Base-by-base conservation (phyloP, 495 filamentous ascomycete genomes). In the Neurospora sp. region DNA sequence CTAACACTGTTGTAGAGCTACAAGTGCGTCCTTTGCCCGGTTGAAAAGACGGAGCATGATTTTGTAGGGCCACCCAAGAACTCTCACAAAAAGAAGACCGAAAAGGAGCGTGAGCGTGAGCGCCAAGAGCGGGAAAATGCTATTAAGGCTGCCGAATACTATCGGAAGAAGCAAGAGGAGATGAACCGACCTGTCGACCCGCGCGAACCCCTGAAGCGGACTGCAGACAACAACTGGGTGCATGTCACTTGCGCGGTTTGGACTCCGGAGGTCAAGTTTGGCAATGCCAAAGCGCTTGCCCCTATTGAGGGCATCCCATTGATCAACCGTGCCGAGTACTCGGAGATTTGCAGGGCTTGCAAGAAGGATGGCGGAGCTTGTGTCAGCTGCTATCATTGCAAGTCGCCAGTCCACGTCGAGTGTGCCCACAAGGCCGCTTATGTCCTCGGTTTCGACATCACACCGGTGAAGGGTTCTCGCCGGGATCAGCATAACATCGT, bases 141-240 rank as follows among this genome's bases (percentile, higher is more conserved):
- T 7, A 83, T 86, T 12, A 89, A 90, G 75, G 90, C 89, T 2
- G 91, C 90, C 70, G 90, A 93, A 22, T 89, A 90, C 68, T 97
- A 97, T 78, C 88, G 89, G 14, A 92, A 91, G 78, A 89, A 88
- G 75, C 96, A 99, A 80, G 89, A 92, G 77, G 90, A 93, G 37
- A 85, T 88, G 77, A 92, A 91, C 73, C 91, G 93, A 42, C 94
- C 96, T 5, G 81, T 91, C 31, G 88, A 92, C 76, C 96, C 96
- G 38, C 92, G 96, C 20, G 96, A 98, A 76, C 91, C 96, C 4
- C 82, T 99, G 70, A 99, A 99, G 84, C 87, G 92, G 39, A 99
- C 96, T 0, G 89, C 91, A 10, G 91, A 93, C 72, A 98, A 98
- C 81, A 98, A 98, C 76, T 99, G 96, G 96, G 92, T 97, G n/a